Percentiles rank a stretch among this genome's conserved stretches.
Conservation (phyloP, 106 monocot species). For the Chionographis japonica region DNA sequence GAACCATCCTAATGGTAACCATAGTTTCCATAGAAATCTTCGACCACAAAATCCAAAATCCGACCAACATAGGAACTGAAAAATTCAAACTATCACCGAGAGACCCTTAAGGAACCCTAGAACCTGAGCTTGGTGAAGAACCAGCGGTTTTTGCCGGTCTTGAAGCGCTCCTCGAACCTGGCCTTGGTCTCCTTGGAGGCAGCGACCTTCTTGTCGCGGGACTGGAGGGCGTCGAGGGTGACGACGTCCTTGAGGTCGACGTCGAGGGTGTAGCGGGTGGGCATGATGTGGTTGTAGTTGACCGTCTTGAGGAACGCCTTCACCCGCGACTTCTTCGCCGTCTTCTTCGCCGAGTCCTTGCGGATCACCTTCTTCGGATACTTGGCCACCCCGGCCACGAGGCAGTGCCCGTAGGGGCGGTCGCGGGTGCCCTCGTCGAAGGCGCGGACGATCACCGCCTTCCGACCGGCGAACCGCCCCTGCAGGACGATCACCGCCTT, state of each 20-base stretch:
- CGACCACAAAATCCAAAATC: no score
- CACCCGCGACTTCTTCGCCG: slow-evolving; percentile 40
- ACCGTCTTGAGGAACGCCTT: slow-evolving; percentile 44
- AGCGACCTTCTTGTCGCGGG: slow-evolving; percentile 34
- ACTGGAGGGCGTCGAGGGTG: slow-evolving; percentile 21
- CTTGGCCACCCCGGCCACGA: slow-evolving; percentile 33
- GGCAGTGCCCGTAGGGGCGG: slow-evolving; percentile 34
- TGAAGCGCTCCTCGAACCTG: slow-evolving; percentile 37
- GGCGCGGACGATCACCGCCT: slow-evolving; percentile 27
- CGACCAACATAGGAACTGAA: no score
- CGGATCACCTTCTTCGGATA: slow-evolving; percentile 43
- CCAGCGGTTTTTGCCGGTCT: slow-evolving; percentile 28
- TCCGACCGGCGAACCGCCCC: slow-evolving; percentile 33
- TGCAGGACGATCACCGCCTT: slow-evolving; percentile 20
- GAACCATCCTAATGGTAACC: no score
- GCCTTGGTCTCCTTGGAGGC: slow-evolving; percentile 33
- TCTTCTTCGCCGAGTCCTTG: slow-evolving; percentile 36
- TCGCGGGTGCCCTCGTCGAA: slow-evolving; percentile 40
- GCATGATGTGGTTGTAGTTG: slow-evolving; percentile 51
- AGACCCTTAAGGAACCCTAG: not conserved
- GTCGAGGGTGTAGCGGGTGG: slow-evolving; percentile 39
- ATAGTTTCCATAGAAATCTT: no score
- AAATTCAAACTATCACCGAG: no score
- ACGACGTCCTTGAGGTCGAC: slow-evolving; percentile 42
- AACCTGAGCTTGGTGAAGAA: slow-evolving; percentile 31